Base-by-base conservation (phyloP, 1,139 yeast genomes). In the Magnusiomyces ingens region DNA sequence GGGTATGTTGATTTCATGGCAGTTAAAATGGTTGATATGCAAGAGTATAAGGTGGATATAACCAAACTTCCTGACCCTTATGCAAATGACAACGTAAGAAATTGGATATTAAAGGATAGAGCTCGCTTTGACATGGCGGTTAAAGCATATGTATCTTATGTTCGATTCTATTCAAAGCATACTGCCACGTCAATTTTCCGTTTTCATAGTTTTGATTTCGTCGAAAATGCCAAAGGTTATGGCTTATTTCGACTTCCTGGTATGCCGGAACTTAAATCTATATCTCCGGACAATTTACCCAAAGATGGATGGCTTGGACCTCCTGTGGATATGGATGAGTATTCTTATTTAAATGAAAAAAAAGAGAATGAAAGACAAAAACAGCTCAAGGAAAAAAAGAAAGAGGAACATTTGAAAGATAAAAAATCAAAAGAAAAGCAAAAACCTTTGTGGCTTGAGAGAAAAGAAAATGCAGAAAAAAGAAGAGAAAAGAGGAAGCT, bases 141-240 rank as follows among this genome's bases (percentile, higher is more conserved):
- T 1, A 77, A 80, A 58, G 77, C 96, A 2, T 93, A 84, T 65
- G 95, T 94, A 45, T 91, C 94, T 1, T 93, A 84, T 65, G 77
- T 88, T 2, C 76, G 86, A 55, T 87, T 87, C 64, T 94, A 93
- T 66, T 80, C 93, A 13, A 90, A 89, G 65, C 99, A 94, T 69
- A 71, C 87, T n/a, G 96, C 97, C 0, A 76, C 85, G 11, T 90
- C 97, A 0, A 93, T 94, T 40, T 94, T 94, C 72, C 75, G 99
- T 58, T 64, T 87, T 19, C 78, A 80, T 48, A 72, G 81, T 10
- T 70, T 94, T 56, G 95, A 91, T 66, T 84, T 86, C 62, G 67
- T 84, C 32, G 86, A 84, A 0, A 59, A 85, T 13, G 96, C 95
- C 0, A 78, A 75, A 59, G 76, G 86, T 72, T 90, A 86, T 68